These are phyloP conservation scores for Mycena sp. DNA, from an alignment of 1,284 basidiomycete genomes.

Conservation along the genomic window DNA sequence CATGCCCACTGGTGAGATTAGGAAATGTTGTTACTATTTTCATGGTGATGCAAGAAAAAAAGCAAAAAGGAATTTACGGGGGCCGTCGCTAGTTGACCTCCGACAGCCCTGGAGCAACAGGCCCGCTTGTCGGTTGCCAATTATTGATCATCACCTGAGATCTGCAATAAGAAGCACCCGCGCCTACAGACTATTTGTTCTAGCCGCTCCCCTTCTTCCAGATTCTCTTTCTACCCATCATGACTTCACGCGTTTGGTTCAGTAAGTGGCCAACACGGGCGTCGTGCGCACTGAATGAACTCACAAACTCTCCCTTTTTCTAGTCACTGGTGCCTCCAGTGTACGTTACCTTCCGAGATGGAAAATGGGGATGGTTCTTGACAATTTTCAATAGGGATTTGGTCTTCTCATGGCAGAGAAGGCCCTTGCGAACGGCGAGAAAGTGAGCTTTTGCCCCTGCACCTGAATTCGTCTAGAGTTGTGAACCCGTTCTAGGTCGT, in stretches of 20 bases:
- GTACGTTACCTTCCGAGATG: conserved; percentile 1
- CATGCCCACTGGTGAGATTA: too few relatives aligned
- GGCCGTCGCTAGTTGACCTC: too few relatives aligned
- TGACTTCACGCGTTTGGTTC: conserved; percentile 28
- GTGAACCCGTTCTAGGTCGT: conserved; percentile 11
- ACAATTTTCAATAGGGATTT: conserved; percentile 15
- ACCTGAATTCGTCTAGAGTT: neutral
- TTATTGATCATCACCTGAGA: too few relatives aligned
- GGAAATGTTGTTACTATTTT: too few relatives aligned
- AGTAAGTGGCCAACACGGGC: conserved; percentile 5
- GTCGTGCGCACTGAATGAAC: neutral
- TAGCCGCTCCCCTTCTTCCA: neutral
- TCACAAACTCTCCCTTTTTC: neutral
- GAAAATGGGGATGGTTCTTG: too few relatives aligned
- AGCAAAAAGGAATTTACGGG: too few relatives aligned
- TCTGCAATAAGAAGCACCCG: too few relatives aligned
- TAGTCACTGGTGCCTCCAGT: conserved; percentile 28
- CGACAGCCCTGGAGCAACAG: too few relatives aligned
- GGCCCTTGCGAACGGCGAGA: conserved; percentile 22
- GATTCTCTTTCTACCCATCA: neutral
- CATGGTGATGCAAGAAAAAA: too few relatives aligned
- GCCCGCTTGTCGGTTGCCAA: too few relatives aligned
- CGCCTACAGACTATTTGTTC: too few relatives aligned
- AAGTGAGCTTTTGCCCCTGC: neutral
- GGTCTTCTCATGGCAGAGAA: conserved; percentile 24